These are phyloP conservation scores for Aegilops speltoides DNA, from an alignment of 176 grass and related monocot genomes.

Conservation along the genomic window DNA sequence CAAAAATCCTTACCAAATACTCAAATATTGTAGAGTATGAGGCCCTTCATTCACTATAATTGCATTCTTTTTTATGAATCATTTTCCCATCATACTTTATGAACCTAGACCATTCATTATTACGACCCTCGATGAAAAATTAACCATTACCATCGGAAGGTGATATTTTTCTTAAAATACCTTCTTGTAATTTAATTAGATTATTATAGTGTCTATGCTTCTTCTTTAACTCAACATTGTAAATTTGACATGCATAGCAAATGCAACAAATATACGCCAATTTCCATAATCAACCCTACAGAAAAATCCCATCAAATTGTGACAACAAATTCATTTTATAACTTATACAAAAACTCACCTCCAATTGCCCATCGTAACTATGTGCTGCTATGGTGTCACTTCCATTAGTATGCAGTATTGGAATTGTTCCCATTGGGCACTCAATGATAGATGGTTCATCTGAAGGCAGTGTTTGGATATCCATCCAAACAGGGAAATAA, in stretches of 20 bases:
- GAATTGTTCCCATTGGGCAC: neutral
- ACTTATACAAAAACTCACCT: neutral
- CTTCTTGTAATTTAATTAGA: neutral
- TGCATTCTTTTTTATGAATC: no score
- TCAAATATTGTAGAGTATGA: neutral
- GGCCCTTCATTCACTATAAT: neutral
- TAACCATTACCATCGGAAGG: neutral
- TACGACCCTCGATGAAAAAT: neutral
- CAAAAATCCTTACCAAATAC: neutral
- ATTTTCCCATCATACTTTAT: neutral
- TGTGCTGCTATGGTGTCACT: neutral
- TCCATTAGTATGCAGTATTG: neutral
- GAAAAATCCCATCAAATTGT: neutral
- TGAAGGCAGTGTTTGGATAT: neutral
- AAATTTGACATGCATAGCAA: neutral
- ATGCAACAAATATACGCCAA: no score
- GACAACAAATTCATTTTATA: neutral
- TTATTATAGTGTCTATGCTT: neutral
- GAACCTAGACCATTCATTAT: neutral
- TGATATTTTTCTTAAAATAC: neutral
- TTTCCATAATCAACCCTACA: neutral
- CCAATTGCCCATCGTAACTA: neutral
- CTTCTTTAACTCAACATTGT: neutral
- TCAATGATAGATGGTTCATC: neutral
- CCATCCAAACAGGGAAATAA: neutral